Evolutionary conservation across 495 filamentous ascomycete genomes (phyloP).

Genomic region (Aspergillus cavernicola): DNA sequence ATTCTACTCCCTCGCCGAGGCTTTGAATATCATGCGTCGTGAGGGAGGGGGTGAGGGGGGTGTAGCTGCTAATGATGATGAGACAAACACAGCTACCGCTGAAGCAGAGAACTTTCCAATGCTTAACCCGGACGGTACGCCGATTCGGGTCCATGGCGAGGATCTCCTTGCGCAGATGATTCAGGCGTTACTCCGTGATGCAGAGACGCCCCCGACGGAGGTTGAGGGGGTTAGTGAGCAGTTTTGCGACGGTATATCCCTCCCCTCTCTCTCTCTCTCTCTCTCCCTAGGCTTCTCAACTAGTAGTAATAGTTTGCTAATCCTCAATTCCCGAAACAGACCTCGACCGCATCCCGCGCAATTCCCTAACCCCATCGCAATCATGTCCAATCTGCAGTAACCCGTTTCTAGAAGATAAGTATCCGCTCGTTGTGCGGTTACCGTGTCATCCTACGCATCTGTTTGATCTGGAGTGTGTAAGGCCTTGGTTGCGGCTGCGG

Average conservation of each 20-base stretch:
- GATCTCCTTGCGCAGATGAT: conserved; percentile 61
- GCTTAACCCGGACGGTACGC: conserved; percentile 3
- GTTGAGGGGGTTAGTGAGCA: conserved; percentile 74
- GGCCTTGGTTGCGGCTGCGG: conserved; percentile 84
- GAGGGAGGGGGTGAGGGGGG: conserved; percentile 24
- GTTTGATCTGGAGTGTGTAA: conserved; percentile 94
- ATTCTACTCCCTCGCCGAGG: conserved; percentile 60
- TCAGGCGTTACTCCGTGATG: conserved; percentile 54
- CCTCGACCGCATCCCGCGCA: conserved; percentile 75
- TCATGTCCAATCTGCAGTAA: conserved; percentile 85
- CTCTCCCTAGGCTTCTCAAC: no score
- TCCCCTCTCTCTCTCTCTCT: not conserved
- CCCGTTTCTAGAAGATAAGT: conserved; percentile 69
- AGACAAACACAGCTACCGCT: conserved; percentile 12
- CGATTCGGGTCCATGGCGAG: conserved; percentile 15
- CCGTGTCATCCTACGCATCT: conserved; percentile 77
- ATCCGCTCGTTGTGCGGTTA: conserved; percentile 81
- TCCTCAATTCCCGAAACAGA: conserved; percentile 32
- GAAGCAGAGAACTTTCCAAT: not conserved
- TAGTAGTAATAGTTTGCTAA: no score
- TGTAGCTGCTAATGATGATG: no score
- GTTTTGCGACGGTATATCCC: conserved; percentile 62
- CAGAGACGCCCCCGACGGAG: conserved; percentile 61
- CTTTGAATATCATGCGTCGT: conserved; percentile 45
- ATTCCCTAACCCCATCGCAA: conserved; percentile 61